Base-by-base conservation (phyloP, 139 green algal genomes). In the Closterium sp. region DNA sequence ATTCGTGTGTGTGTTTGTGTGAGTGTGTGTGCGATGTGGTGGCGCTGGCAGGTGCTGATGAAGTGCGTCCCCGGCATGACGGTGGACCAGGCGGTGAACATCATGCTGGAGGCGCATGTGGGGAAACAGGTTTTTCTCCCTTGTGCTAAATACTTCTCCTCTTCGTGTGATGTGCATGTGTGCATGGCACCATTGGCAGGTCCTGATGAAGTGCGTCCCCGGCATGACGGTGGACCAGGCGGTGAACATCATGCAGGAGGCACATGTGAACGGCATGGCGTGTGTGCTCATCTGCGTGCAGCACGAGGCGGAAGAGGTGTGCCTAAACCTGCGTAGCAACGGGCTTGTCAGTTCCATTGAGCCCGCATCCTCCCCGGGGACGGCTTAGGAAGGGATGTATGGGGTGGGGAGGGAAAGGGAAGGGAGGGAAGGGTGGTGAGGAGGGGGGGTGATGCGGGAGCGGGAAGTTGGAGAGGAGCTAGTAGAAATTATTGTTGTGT, bases 321-420 rank as follows among this genome's bases (percentile, higher is more conserved):
- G 96, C 87, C 95, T 98, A 88, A 91, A 87, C 19, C 87, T 99
- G 93, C 95, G 97, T 3, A 89, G 95, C 28, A 98, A 98, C 86
- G 97, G 97, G 0, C 96, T 99, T 25, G 97, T 97, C 33, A 94
- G 92, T 32, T 97, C 95, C 9, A 96, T 99, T 33, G 97, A 99
- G 95, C 97, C 94, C 69, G 92, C 4, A 86, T 86, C 83, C 55
- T 76, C 55, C 7, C 25, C 55, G 0, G 55, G 55, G 55, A n/a
- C n/a, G n/a, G 55, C 55, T 76, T 76, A 76, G 38, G 38, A 66
- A 12, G 38, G 38, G 38, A 66, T 10, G 38, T 23, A 23, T 10
- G 38, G 38, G 21, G 38, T 23, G 4, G 55, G 25, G 1, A 19
- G 55, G 55, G 55, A 76, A 19, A 76, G 55, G 5, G 16, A 28